Percentiles rank a stretch among this genome's conserved stretches.
phyloP scores from a whole-genome alignment of 371 early-diverging fungal genomes.

The Mucor saturninus region DNA sequence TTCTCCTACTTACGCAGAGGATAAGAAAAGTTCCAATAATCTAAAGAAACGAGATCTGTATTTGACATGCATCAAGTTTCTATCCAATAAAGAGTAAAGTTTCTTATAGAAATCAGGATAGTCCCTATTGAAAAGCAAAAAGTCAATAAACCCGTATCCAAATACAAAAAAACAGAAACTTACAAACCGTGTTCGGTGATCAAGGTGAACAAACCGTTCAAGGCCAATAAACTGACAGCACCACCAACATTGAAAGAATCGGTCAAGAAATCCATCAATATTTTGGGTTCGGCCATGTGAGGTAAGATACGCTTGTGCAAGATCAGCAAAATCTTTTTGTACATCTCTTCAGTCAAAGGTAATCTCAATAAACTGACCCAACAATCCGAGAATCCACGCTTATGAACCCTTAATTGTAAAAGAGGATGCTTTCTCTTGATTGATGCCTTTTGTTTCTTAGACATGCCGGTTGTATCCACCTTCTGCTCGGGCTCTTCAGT shows the following conservation, averaged over 20 bases:
- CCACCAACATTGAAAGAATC: constrained; percentile 87
- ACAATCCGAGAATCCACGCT: constrained; percentile 70
- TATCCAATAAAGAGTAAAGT: constrained; percentile 87
- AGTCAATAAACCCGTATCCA: not conserved
- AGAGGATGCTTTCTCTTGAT: constrained; percentile 41
- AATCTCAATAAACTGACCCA: constrained; percentile 83
- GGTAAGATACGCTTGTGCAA: constrained; percentile 88
- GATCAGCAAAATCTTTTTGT: constrained; percentile 80
- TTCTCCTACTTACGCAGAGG: constrained; percentile 68
- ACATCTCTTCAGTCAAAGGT: constrained; percentile 71
- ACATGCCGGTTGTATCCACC: too few relatives aligned
- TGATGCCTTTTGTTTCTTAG: constrained; percentile 9
- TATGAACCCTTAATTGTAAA: constrained; percentile 53
- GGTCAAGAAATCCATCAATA: constrained; percentile 91
- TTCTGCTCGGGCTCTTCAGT: constrained; percentile 41
- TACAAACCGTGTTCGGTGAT: constrained; percentile 90
- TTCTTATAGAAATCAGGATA: constrained; percentile 96
- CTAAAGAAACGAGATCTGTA: constrained; percentile 93
- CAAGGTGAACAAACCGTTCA: constrained; percentile 91
- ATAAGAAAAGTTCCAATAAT: constrained; percentile 84
- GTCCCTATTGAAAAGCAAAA: constrained; percentile 57
- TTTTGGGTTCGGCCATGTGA: constrained; percentile 74
- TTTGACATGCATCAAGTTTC: constrained; percentile 87
- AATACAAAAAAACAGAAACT: constrained; percentile 25
- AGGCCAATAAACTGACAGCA: constrained; percentile 83